Percentiles rank a stretch among this genome's conserved stretches.
These are phyloP conservation scores for Rhodotorula sp. DNA, from an alignment of 1,284 basidiomycete genomes.

Conservation along the genomic window DNA sequence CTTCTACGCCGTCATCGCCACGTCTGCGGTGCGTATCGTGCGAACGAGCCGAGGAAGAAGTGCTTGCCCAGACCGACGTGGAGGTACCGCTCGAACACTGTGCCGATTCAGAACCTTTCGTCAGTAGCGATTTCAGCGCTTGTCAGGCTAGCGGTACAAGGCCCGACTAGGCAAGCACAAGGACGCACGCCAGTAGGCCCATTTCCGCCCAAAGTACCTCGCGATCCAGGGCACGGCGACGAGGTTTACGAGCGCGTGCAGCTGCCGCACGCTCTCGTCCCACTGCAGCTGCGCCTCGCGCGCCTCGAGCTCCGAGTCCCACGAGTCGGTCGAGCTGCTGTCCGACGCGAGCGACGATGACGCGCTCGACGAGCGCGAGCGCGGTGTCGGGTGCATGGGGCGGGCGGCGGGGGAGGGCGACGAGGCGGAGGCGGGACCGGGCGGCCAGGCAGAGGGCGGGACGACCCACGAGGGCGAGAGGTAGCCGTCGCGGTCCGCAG, in stretches of 20 bases:
- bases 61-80: constrained; percentile 19
- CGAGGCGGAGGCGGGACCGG: background rate
- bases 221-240: constrained; percentile 32
- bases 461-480: constrained; percentile 15
- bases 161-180: background rate
- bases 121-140: background rate
- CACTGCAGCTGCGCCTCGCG: constrained; percentile 37
- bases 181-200: constrained; percentile 31
- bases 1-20: constrained; percentile 2
- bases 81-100: constrained; percentile 37
- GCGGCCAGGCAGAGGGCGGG: constrained; percentile 6
- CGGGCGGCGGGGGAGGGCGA: background rate
- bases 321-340: constrained; percentile 6
- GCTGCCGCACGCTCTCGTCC: constrained; percentile 34
- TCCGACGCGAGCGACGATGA: background rate
- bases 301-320: constrained; percentile 12
- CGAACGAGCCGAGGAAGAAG: constrained; percentile 28
- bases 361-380: background rate
- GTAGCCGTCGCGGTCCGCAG: constrained; percentile 10
- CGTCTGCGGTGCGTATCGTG: background rate
- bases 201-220: constrained; percentile 34
- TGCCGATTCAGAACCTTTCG: background rate
- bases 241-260: constrained; percentile 32
- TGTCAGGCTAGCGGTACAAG: background rate
- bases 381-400: background rate